These are phyloP conservation scores for Baorangia bicolor DNA, from an alignment of 768 basidiomycete species.

Conservation along the genomic window DNA sequence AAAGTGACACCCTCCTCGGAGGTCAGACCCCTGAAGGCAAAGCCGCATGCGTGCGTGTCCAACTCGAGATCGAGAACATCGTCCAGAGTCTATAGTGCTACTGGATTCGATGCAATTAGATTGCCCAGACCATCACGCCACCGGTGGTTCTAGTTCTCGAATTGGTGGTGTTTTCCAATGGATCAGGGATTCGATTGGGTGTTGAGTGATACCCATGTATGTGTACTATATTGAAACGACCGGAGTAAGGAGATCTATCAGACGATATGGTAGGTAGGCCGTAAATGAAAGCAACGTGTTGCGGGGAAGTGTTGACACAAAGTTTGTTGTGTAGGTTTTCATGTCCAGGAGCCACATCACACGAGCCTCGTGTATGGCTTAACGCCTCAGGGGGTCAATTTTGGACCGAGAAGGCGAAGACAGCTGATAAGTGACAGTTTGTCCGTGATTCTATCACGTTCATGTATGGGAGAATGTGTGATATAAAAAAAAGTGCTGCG, in stretches of 20 bases:
- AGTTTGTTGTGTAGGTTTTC: conserved; percentile 19
- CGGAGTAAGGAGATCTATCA: neutral
- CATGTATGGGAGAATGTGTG: conserved; percentile 9
- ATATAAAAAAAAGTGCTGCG: conserved; percentile 11
- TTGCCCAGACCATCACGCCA: conserved; percentile 13
- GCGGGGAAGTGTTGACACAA: conserved; percentile 26
- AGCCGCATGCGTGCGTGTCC: conserved; percentile 61
- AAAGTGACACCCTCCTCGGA: conserved; percentile 45
- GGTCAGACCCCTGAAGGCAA: conserved; percentile 59
- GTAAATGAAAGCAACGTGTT: conserved; percentile 29
- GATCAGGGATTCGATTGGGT: conserved; percentile 7
- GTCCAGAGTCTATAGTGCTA: conserved; percentile 33
- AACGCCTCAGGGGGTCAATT: conserved; percentile 9
- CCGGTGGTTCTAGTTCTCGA: conserved; percentile 6
- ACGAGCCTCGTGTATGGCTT: conserved; percentile 22
- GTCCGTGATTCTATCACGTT: conserved; percentile 18
- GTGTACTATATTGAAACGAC: conserved; percentile 13
- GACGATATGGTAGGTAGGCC: conserved; percentile 5
- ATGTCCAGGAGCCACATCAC: neutral
- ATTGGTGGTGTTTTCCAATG: neutral
- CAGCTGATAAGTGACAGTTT: conserved; percentile 4
- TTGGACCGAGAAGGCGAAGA: conserved; percentile 1
- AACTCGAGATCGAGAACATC: conserved; percentile 66
- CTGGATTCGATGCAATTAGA: conserved; percentile 6
- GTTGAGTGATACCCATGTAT: conserved; percentile 10